phyloP scores from a whole-genome alignment of 257 asterid species.

The Petrea volubilis region DNA sequence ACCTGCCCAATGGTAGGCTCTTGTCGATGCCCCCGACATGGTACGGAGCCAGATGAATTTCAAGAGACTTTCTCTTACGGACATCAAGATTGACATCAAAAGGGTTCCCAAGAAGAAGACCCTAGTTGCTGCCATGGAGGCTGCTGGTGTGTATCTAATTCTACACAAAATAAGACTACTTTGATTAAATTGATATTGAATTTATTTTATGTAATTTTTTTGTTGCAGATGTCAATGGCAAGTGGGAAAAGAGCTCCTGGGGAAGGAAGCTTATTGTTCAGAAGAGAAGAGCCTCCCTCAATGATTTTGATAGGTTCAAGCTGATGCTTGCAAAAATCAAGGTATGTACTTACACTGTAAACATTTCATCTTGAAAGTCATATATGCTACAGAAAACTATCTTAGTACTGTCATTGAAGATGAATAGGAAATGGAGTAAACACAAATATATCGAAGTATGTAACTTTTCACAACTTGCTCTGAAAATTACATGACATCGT shows the following conservation, averaged over 20 bases:
- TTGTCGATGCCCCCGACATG: conserved; percentile 93
- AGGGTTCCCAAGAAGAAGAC: conserved; percentile 82
- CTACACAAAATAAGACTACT: neutral
- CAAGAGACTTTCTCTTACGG: conserved; percentile 89
- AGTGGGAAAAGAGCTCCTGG: conserved; percentile 95
- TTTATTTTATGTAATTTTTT: neutral
- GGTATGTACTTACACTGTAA: conserved; percentile 32
- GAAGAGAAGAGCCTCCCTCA: conserved; percentile 78
- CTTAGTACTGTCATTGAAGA: neutral
- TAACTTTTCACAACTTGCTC: neutral
- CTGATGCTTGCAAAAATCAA: conserved; percentile 88
- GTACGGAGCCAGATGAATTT: conserved; percentile 90
- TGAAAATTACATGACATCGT: neutral
- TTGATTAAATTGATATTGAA: neutral
- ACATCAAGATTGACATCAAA: conserved; percentile 82
- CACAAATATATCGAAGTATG: neutral
- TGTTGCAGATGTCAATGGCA: conserved; percentile 75
- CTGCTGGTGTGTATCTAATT: conserved; percentile 61
- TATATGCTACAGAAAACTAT: neutral
- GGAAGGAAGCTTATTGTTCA: conserved; percentile 94
- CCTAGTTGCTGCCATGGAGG: conserved; percentile 93
- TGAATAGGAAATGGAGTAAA: too few species aligned
- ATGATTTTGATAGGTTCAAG: conserved; percentile 87
- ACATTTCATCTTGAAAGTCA: neutral
- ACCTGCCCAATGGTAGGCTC: conserved; percentile 50